Evolutionary conservation across 495 filamentous ascomycete genomes (phyloP).

Genomic region (Penicillium macrosclerotiorum): DNA sequence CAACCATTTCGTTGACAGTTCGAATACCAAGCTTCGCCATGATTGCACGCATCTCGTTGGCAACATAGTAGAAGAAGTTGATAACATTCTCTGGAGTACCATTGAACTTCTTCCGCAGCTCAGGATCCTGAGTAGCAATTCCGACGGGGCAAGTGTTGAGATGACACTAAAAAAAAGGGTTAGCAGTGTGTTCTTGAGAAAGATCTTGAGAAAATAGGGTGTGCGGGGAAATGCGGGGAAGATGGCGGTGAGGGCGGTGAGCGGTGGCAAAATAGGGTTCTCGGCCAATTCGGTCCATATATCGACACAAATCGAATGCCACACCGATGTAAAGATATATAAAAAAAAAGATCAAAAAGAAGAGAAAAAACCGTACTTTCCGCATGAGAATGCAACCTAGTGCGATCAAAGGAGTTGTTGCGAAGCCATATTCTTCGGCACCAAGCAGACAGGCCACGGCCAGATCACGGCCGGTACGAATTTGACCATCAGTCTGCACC

Average conservation of each 20-base stretch:
- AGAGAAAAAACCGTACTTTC: constrained; percentile 47
- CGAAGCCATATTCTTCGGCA: constrained; percentile 97
- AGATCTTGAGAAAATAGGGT: too few species aligned
- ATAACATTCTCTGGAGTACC: constrained; percentile 97
- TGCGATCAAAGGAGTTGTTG: constrained; percentile 94
- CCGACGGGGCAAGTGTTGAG: constrained; percentile 93
- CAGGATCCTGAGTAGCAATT: constrained; percentile 95
- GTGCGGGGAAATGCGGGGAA: too few species aligned
- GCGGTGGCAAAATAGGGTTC: too few species aligned
- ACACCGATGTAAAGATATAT: too few species aligned
- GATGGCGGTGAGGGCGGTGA: too few species aligned
- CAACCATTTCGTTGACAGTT: constrained; percentile 98
- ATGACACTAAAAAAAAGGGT: constrained; percentile 32
- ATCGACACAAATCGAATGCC: too few species aligned
- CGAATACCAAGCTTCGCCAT: constrained; percentile 97
- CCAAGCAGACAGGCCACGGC: constrained; percentile 95
- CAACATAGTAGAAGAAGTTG: constrained; percentile 99
- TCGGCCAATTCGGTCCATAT: too few species aligned
- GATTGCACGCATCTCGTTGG: constrained; percentile 96
- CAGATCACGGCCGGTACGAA: constrained; percentile 91
- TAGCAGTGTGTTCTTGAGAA: not conserved
- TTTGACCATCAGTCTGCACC: constrained; percentile 96
- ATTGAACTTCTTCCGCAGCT: constrained; percentile 90
- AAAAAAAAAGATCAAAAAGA: not conserved
- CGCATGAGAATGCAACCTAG: constrained; percentile 99